phyloP scores from a whole-genome alignment of 2,329 filamentous ascomycete genomes.

The Passalora sequoiae region DNA sequence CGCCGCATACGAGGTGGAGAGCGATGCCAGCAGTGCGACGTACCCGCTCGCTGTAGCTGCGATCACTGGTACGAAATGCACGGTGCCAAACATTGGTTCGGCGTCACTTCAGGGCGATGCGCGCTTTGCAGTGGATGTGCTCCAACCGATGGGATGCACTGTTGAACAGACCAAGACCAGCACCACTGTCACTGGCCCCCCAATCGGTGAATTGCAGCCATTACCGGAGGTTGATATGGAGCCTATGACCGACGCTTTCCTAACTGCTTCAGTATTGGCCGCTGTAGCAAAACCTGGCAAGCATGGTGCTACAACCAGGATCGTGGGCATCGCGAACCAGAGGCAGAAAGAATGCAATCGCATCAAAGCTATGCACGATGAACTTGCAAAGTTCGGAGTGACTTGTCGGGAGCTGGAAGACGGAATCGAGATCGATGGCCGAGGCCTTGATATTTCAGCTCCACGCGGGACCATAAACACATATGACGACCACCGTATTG shows the following conservation, averaged over 20 bases:
- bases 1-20: conserved; percentile 82
- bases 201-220: conserved; percentile 64
- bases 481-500: conserved; percentile 95
- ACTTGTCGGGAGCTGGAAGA: conserved; percentile 82
- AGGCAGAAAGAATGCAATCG: conserved; percentile 97
- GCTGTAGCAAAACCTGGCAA: conserved; percentile 73
- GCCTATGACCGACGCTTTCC: conserved; percentile 97
- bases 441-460: conserved; percentile 48
- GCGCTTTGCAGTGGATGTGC: conserved; percentile 82
- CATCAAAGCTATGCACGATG: conserved; percentile 89
- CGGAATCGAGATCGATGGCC: conserved; percentile 72
- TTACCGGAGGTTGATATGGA: conserved; percentile 92
- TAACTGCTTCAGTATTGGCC: conserved; percentile 88
- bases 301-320: conserved; percentile 63
- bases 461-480: conserved; percentile 72
- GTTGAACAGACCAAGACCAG: conserved; percentile 80
- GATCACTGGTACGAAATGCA: conserved; percentile 92
- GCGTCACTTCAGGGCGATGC: conserved; percentile 91
- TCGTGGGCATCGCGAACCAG: conserved; percentile 94
- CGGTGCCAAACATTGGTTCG: conserved; percentile 91
- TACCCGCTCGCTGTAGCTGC: conserved; percentile 92
- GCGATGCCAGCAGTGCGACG: conserved; percentile 94
- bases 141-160: conserved; percentile 86
- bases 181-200: conserved; percentile 90
- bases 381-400: conserved; percentile 90